These are phyloP conservation scores for Fragilariopsis cylindrus DNA, from an alignment of 108 stramenopile species.

Conservation along the genomic window DNA sequence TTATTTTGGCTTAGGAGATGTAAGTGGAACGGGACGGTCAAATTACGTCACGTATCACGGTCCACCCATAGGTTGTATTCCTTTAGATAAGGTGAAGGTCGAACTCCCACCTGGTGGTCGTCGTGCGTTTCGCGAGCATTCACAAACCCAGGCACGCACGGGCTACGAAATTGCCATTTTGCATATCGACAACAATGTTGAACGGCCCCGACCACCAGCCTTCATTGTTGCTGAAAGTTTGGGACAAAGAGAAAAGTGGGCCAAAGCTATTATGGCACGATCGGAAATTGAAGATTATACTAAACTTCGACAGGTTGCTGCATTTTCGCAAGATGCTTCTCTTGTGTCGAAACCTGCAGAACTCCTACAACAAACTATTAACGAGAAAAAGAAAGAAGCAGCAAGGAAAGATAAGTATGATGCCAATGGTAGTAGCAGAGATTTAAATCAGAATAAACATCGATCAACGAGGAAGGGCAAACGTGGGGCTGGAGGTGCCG, in stretches of 20 bases:
- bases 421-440: background rate
- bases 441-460: constrained; percentile 20
- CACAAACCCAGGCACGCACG: constrained; percentile 68
- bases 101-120: constrained; percentile 84
- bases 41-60: constrained; percentile 44
- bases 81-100: constrained; percentile 61
- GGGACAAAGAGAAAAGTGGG: constrained; percentile 65
- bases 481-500: constrained; percentile 7
- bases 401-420: too few species aligned
- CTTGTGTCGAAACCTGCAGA: constrained; percentile 19
- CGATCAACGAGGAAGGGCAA: constrained; percentile 23
- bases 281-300: constrained; percentile 40
- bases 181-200: constrained; percentile 30
- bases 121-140: constrained; percentile 86
- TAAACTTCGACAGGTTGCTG: constrained; percentile 29
- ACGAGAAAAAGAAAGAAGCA: constrained; percentile 8
- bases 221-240: constrained; percentile 73
- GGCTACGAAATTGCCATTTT: constrained; percentile 80
- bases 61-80: constrained; percentile 65
- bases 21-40: constrained; percentile 35
- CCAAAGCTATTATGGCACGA: constrained; percentile 58
- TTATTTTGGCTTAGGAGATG: constrained; percentile 57
- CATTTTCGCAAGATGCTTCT: constrained; percentile 19
- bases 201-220: constrained; percentile 38
- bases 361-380: constrained; percentile 12